A percentile compares a stretch with the other conserved stretches of the same genome.
Conservation (phyloP, 768 basidiomycete species). For the Mycena sanguinolenta region DNA sequence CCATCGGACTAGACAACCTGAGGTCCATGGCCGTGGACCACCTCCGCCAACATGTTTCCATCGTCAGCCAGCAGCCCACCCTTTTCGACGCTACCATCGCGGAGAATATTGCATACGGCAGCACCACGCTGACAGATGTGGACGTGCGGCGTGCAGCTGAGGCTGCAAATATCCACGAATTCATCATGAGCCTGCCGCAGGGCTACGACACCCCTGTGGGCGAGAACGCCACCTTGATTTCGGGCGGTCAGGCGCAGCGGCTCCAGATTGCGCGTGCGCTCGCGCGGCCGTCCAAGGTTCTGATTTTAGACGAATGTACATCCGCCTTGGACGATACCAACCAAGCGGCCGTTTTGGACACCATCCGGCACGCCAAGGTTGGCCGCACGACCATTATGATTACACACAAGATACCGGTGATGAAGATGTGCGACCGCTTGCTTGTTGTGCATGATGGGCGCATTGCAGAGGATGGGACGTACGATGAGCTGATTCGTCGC, state of each 20-base stretch:
- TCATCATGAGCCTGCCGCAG: slow-evolving; percentile 75
- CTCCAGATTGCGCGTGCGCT: slow-evolving; percentile 85
- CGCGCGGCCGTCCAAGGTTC: slow-evolving; percentile 69
- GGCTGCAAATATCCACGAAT: slow-evolving; percentile 82
- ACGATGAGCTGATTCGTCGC: slow-evolving; percentile 65
- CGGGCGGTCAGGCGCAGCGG: slow-evolving; percentile 86
- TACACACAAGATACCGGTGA: slow-evolving; percentile 82
- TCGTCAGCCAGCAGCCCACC: slow-evolving; percentile 84
- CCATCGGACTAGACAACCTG: slow-evolving; percentile 65
- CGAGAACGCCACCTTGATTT: slow-evolving; percentile 83
- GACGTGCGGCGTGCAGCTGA: slow-evolving; percentile 75
- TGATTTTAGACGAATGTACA: slow-evolving; percentile 87
- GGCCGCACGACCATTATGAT: slow-evolving; percentile 82
- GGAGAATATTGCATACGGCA: slow-evolving; percentile 84
- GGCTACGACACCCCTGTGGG: slow-evolving; percentile 86
- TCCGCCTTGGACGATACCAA: slow-evolving; percentile 80
- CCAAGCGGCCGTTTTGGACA: slow-evolving; percentile 76
- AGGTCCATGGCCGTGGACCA: slow-evolving; percentile 68
- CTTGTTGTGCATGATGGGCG: slow-evolving; percentile 73
- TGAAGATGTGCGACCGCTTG: slow-evolving; percentile 84
- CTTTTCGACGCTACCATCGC: slow-evolving; percentile 83
- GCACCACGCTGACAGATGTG: slow-evolving; percentile 54
- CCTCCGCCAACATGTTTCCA: slow-evolving; percentile 79
- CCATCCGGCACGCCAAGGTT: slow-evolving; percentile 69
- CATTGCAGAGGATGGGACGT: slow-evolving; percentile 75